Base-by-base conservation (phyloP, 108 stramenopile genomes). In the Seminavis robusta region DNA sequence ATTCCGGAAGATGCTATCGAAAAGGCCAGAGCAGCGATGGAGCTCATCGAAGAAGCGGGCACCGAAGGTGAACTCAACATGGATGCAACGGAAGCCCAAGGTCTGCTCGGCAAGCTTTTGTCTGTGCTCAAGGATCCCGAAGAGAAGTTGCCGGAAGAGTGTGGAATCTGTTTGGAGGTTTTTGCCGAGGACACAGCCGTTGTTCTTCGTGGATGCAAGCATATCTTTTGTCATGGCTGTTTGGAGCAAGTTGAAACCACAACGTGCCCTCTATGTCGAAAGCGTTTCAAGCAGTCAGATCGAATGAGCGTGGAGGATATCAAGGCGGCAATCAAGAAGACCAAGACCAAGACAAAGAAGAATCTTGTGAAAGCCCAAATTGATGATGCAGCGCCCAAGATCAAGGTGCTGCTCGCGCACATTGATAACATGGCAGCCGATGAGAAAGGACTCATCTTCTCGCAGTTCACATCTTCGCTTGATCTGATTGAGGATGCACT, bases 171-270 rank as follows among this genome's bases (percentile, higher is more conserved):
- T n/a, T n/a, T n/a, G n/a, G n/a, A n/a, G n/a, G n/a, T n/a, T n/a
- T n/a, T n/a, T n/a, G n/a, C n/a, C n/a, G n/a, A n/a, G n/a, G n/a
- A n/a, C n/a, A n/a, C n/a, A n/a, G 77, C 56, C 30, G 60, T 67
- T 3, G 64, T 81, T 39, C 60, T 84, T 10, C 62, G 56, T 41
- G 40, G 24, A 0, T 85, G 84, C 51, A 39, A 47, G 15, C 84
- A 82, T 43, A 74, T 79, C 10, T 85, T 76, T 64, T 85, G 84
- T 53, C 69, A 78, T 21, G n/a, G 52, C 0, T 79, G 82, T 54
- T 55, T 77, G 23, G 32, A 38, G 10, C 73, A 73, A 26, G 77
- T 78, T 1, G 33, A 27, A 47, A 49, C 21, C 33, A 53, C 16
- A 53, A 51, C 20, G 33, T 81, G 77, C 33, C 80, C 80, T 0